These are phyloP conservation scores for Secale cereale DNA, from an alignment of 176 grass and related monocot genomes.

Conservation along the genomic window DNA sequence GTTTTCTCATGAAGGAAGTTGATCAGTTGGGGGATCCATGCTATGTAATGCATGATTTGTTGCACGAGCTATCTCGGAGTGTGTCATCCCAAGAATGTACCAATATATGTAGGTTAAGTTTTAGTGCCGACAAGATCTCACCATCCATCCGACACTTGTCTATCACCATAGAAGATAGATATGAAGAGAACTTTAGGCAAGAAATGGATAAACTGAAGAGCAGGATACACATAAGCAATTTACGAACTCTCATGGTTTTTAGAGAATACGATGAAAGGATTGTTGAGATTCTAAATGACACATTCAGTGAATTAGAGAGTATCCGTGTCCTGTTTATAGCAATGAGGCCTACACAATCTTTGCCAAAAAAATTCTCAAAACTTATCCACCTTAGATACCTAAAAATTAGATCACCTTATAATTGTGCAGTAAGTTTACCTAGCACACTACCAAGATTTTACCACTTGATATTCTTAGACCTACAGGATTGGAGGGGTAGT, in stretches of 20 bases:
- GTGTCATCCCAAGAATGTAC: neutral
- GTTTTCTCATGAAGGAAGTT: too few relatives aligned
- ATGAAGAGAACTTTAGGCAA: neutral
- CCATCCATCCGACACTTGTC: neutral
- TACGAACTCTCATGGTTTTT: neutral
- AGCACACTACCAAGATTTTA: too few relatives aligned
- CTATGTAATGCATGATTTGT: neutral
- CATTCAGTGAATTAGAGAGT: too few relatives aligned
- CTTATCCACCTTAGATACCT: too few relatives aligned
- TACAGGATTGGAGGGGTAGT: too few relatives aligned
- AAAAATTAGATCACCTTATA: too few relatives aligned
- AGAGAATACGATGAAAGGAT: rapidly evolving
- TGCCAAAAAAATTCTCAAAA: too few relatives aligned
- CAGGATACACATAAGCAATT: neutral
- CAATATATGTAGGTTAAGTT: neutral
- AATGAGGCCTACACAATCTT: too few relatives aligned
- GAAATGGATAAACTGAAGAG: neutral
- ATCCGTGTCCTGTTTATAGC: too few relatives aligned
- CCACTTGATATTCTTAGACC: too few relatives aligned
- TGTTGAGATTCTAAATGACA: neutral
- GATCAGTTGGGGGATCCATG: neutral
- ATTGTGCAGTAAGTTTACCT: too few relatives aligned
- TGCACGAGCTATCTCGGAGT: neutral
- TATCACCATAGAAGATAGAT: neutral
- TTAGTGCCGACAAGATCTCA: neutral